phyloP scores from a whole-genome alignment of 352 stramenopile species.

The Phytopythium boreale region DNA sequence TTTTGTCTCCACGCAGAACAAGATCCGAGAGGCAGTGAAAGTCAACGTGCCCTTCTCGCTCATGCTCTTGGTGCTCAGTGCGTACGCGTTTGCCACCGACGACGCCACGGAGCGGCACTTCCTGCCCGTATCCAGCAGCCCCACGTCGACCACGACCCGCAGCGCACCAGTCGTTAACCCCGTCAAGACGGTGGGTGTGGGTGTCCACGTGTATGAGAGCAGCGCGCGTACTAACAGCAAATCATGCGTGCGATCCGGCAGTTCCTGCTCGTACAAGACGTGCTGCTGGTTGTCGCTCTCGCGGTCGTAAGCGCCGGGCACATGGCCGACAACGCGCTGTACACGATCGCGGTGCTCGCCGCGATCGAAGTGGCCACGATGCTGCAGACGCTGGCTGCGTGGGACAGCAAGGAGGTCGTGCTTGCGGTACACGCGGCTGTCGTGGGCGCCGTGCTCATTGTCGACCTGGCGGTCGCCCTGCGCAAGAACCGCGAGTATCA shows the following conservation, averaged over 20 bases:
- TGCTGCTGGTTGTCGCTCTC: conserved; percentile 37
- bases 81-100: conserved; percentile 13
- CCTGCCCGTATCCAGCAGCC: background rate
- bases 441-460: conserved; percentile 26
- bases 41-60: conserved; percentile 33
- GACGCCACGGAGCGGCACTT: background rate
- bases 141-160: background rate
- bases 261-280: conserved; percentile 48
- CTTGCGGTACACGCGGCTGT: conserved; percentile 32
- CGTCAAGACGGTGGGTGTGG: conserved; percentile 28
- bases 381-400: conserved; percentile 31
- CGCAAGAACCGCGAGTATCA: conserved; percentile 24
- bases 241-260: conserved; percentile 11
- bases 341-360: conserved; percentile 32
- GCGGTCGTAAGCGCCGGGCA: conserved; percentile 37
- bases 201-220: background rate
- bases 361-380: conserved; percentile 38
- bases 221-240: background rate
- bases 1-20: conserved; percentile 18
- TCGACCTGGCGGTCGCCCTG: conserved; percentile 23
- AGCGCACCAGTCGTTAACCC: conserved; percentile 4
- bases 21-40: conserved; percentile 30
- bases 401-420: conserved; percentile 19
- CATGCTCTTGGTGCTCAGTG: conserved; percentile 33
- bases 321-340: conserved; percentile 28